These are phyloP conservation scores for Achaetomium macrosporum DNA, from an alignment of 2,329 filamentous ascomycete species.

Conservation along the genomic window DNA sequence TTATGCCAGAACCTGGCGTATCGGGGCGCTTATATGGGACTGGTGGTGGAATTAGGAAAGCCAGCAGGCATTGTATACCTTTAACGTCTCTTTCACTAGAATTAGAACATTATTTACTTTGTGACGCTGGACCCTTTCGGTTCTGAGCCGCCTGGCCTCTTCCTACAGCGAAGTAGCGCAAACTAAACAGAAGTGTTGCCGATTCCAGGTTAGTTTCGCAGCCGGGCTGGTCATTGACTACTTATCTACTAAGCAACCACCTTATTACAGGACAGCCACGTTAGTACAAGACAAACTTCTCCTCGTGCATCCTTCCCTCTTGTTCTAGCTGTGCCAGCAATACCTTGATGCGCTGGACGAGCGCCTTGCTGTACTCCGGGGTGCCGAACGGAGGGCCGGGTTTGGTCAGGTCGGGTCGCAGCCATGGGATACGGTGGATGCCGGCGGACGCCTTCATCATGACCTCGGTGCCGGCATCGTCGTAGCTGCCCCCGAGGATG, in stretches of 20 bases:
- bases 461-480: slow-evolving; percentile 2
- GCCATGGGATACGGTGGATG: slow-evolving; percentile 3
- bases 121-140: too few relatives aligned
- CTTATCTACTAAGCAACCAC: too few relatives aligned
- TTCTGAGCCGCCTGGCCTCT: too few relatives aligned
- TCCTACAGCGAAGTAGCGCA: too few relatives aligned
- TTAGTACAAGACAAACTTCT: slow-evolving; percentile 2
- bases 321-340: slow-evolving; percentile 2
- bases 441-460: slow-evolving; percentile 5
- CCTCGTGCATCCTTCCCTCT: slow-evolving; percentile 5
- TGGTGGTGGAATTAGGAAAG: too few relatives aligned
- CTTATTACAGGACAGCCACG: not conserved
- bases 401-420: slow-evolving; percentile 3
- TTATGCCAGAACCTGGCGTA: too few relatives aligned
- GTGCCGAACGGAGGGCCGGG: not conserved
- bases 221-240: not conserved
- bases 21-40: too few relatives aligned
- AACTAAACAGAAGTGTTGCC: not conserved
- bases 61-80: too few relatives aligned
- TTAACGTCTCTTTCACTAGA: too few relatives aligned
- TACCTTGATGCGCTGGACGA: slow-evolving; percentile 5
- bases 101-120: too few relatives aligned
- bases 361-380: slow-evolving; percentile 5
- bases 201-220: not conserved
- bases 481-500: slow-evolving; percentile 3